Evolutionary conservation across 305 asterid genomes (phyloP).

Genomic region (Fraxinus nigra): DNA sequence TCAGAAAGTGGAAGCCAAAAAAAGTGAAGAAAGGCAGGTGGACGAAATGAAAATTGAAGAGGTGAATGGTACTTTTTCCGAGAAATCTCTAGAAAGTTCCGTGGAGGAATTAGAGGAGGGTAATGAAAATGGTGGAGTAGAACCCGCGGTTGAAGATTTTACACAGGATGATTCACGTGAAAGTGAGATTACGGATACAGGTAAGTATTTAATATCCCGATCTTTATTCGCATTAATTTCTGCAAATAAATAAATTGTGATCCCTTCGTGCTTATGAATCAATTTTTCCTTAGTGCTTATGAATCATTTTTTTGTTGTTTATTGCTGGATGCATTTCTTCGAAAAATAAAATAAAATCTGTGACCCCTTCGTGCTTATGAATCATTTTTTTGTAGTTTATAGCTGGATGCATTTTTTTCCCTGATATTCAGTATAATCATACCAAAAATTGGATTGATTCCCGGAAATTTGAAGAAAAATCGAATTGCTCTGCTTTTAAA

Average conservation of each 20-base stretch:
- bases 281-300: not conserved
- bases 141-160: slow-evolving; percentile 49
- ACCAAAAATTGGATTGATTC: not conserved
- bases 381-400: not conserved
- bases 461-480: not conserved
- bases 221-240: not conserved
- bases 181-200: slow-evolving; percentile 76
- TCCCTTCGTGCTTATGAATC: not conserved
- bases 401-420: not conserved
- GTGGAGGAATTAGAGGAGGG: slow-evolving; percentile 23
- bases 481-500: not conserved
- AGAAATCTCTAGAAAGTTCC: slow-evolving; percentile 32
- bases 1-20: slow-evolving; percentile 53
- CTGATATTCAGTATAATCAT: not conserved
- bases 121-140: slow-evolving; percentile 50
- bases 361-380: no score
- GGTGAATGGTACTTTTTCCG: slow-evolving; percentile 25
- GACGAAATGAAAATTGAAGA: slow-evolving; percentile 22
- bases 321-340: not conserved
- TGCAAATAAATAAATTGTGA: not conserved
- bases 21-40: slow-evolving; percentile 38
- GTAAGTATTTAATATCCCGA: slow-evolving; percentile 31
- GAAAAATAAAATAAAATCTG: not conserved
- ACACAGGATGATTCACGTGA: slow-evolving; percentile 39
- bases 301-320: not conserved